phyloP scores from a whole-genome alignment of 768 basidiomycete genomes.

The Strobilomyces dryophilus region DNA sequence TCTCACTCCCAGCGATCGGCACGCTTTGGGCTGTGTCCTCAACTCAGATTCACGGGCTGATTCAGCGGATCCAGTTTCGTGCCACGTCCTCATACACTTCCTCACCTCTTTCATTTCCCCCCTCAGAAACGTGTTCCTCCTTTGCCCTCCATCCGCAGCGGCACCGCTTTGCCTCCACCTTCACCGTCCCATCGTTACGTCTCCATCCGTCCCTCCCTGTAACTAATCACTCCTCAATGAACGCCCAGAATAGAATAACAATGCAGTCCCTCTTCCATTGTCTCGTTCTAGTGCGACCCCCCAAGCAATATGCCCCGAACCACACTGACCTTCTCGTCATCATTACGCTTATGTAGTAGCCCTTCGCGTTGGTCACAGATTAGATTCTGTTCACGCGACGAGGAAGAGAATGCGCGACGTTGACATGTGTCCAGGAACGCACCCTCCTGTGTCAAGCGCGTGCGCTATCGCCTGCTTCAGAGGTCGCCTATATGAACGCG shows the following conservation, averaged over 20 bases:
- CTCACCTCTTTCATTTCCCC: slow-evolving; percentile 10
- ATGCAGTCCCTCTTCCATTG: slow-evolving; percentile 1
- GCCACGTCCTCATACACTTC: background rate
- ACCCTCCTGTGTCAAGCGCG: background rate
- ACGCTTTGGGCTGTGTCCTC: slow-evolving; percentile 22
- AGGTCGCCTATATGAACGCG: background rate
- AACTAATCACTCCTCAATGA: slow-evolving; percentile 12
- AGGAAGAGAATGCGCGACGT: background rate
- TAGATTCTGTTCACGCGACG: background rate
- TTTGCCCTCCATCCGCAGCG: slow-evolving; percentile 11
- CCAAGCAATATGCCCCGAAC: slow-evolving; percentile 2
- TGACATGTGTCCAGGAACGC: slow-evolving; percentile 13
- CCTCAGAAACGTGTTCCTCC: slow-evolving; percentile 20
- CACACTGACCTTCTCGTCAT: slow-evolving; percentile 5
- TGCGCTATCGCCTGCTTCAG: background rate
- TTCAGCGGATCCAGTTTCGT: slow-evolving; percentile 18
- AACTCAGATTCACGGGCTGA: slow-evolving; percentile 24
- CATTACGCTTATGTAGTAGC: slow-evolving; percentile 1
- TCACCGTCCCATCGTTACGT: slow-evolving; percentile 14
- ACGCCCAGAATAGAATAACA: background rate
- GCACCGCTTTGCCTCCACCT: slow-evolving; percentile 22
- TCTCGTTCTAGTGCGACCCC: background rate
- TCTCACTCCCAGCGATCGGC: slow-evolving; percentile 29
- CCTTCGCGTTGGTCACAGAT: slow-evolving; percentile 9
- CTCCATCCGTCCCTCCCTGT: slow-evolving; percentile 1